Evolutionary conservation across 2,329 filamentous ascomycete genomes (phyloP), one percentile per base, ranked within the genome.

Genomic region (Trichophyton rubrum): DNA sequence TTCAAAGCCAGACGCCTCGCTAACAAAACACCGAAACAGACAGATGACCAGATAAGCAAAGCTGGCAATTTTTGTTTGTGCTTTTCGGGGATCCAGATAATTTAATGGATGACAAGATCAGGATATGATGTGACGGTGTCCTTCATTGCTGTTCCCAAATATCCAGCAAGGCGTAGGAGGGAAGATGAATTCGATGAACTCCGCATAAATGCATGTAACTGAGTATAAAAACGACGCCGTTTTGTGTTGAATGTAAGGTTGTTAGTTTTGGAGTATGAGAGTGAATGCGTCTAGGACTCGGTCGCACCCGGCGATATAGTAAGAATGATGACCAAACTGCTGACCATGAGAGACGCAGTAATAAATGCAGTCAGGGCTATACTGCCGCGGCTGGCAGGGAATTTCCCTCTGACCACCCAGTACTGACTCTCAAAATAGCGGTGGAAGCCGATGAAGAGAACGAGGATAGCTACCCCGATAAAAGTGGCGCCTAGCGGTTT

Each of bases 351-450:
- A 8, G 76, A 77, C 9, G 75, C 79, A 1, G 83, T 78, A 55
- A 85, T 74, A 53, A 78, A 73, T 6, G 78, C 78, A 8, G 85
- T 79, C n/a, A 85, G 62, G 27, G 83, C 73, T 43, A 86, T 78
- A 65, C 83, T 85, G 3, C 82, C 82, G 60, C 84, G 76, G 61
- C 80, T 82, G 3, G 84, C 84, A 0, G 84, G 84, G 61, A 86
- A 86, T 68, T 85, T 85, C 59, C 84, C 84, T 2, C 82, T 72
- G 24, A 86, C 82, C 60, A 86, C 82, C 76, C 85, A 86, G 68
- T 86, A 82, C 71, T 86, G 84, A 47, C 80, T 80, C 67, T 86
- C 83, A 66, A 86, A 86, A 66, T 85, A 86, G 49, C 84, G 77
- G 67, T 85, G 83, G 65, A 85, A 85, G 2, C 84, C 84, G 33